Percentiles rank a stretch among this genome's conserved stretches.
phyloP scores from a whole-genome alignment of 306 rosid genomes.

The Senna tora region DNA sequence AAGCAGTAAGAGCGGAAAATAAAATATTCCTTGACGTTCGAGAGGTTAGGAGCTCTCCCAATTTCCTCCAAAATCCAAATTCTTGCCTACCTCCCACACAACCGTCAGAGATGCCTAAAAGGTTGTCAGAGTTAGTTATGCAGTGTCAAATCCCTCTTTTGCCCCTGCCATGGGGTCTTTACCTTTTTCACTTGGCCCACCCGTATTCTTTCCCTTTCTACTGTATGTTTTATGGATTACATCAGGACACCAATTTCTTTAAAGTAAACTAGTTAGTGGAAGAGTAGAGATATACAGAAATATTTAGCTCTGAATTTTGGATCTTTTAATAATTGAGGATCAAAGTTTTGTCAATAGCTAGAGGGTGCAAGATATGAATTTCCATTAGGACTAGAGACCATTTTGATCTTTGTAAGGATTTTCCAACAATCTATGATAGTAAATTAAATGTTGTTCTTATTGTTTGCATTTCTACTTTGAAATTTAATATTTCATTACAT shows the following conservation, averaged over 20 bases:
- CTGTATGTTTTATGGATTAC: no score
- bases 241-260: constrained; percentile 1
- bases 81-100: no score
- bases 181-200: no score
- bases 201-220: no score
- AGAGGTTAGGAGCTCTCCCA: no score
- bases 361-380: neutral
- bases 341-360: neutral
- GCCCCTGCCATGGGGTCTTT: no score
- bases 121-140: no score
- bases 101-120: no score
- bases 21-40: no score
- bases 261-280: neutral
- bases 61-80: no score
- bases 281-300: neutral
- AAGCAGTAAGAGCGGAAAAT: no score
- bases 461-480: constrained; percentile 1
- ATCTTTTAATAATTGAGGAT: neutral
- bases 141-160: no score
- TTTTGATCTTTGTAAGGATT: neutral
- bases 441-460: neutral
- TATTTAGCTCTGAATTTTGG: neutral
- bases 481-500: neutral
- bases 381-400: neutral
- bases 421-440: constrained; percentile 24